Evolutionary conservation across 2,329 filamentous ascomycete genomes (phyloP).

Genomic region (Alternaria sp.): DNA sequence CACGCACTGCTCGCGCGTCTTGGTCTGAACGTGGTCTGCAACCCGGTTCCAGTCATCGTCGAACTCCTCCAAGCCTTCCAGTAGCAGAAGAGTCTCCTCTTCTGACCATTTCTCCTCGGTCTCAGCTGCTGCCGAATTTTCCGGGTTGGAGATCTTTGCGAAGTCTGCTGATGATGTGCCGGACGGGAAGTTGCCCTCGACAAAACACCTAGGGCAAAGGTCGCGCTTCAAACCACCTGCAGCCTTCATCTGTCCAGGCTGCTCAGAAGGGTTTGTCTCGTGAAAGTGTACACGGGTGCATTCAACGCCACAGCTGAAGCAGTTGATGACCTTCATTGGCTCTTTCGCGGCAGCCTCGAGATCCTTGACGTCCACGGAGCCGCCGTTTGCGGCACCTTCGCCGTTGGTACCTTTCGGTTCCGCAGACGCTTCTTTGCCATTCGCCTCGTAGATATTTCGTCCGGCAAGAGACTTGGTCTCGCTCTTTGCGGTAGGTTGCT

Average conservation of each 20-base stretch:
- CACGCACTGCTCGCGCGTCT: conserved; percentile 94
- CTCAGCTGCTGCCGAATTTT: conserved; percentile 79
- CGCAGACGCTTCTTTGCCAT: conserved; percentile 79
- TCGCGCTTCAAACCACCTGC: conserved; percentile 76
- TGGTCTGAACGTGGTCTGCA: conserved; percentile 87
- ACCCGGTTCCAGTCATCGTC: conserved; percentile 97
- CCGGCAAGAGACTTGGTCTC: conserved; percentile 92
- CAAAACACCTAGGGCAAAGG: conserved; percentile 88
- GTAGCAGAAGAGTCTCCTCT: conserved; percentile 83
- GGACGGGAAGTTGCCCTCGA: conserved; percentile 81
- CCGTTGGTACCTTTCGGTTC: conserved; percentile 67
- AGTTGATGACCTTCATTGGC: conserved; percentile 75
- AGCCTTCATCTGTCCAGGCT: conserved; percentile 60
- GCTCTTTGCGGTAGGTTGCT: conserved; percentile 72
- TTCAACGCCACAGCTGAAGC: conserved; percentile 90
- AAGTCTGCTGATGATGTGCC: conserved; percentile 84
- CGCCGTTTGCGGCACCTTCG: conserved; percentile 76
- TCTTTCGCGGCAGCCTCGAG: conserved; percentile 67
- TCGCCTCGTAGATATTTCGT: conserved; percentile 94
- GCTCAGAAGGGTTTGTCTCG: conserved; percentile 68
- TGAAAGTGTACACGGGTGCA: conserved; percentile 78
- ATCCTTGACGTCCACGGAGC: conserved; percentile 70
- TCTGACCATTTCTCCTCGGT: conserved; percentile 91
- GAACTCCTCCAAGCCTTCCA: conserved; percentile 90
- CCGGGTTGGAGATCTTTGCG: conserved; percentile 86